These are phyloP conservation scores for Tricholoma sp. DNA, from an alignment of 768 basidiomycete genomes.

Conservation along the genomic window DNA sequence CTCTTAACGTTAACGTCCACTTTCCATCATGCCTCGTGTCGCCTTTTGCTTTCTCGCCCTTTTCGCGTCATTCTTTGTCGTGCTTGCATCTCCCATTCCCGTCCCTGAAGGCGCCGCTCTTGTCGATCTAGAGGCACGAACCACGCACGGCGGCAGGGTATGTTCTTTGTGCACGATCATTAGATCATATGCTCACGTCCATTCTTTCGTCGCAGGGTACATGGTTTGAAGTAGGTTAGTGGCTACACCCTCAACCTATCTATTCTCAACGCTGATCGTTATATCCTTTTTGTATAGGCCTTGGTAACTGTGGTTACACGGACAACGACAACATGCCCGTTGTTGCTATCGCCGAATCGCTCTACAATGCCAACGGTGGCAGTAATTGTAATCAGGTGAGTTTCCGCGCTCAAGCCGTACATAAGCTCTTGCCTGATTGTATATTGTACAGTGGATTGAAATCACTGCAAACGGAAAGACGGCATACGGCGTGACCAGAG, in stretches of 20 bases:
- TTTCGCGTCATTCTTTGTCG: constrained; percentile 36
- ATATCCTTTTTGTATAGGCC: constrained; percentile 24
- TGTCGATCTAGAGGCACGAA: constrained; percentile 42
- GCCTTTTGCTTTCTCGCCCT: constrained; percentile 32
- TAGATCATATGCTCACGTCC: constrained; percentile 4
- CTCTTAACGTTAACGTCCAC: constrained; percentile 10
- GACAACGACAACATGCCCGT: constrained; percentile 49
- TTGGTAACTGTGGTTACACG: constrained; percentile 59
- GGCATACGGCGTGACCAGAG: constrained; percentile 46
- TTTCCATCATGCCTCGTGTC: constrained; percentile 34
- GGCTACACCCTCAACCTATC: not conserved
- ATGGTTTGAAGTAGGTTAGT: constrained; percentile 52
- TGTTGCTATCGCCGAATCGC: constrained; percentile 52
- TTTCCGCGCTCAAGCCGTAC: not conserved
- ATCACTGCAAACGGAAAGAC: constrained; percentile 49
- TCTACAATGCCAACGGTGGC: constrained; percentile 48
- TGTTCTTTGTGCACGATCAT: constrained; percentile 18
- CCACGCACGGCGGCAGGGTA: constrained; percentile 53
- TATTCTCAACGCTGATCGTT: constrained; percentile 3
- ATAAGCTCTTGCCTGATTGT: constrained; percentile 8
- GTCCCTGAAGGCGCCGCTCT: constrained; percentile 22
- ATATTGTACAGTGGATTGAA: constrained; percentile 44
- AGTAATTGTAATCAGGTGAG: constrained; percentile 58
- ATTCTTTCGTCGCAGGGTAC: constrained; percentile 45
- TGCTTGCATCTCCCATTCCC: constrained; percentile 43